These are phyloP conservation scores for Aspergillus amoenus DNA, from an alignment of 2,329 filamentous ascomycete genomes.

Conservation along the genomic window DNA sequence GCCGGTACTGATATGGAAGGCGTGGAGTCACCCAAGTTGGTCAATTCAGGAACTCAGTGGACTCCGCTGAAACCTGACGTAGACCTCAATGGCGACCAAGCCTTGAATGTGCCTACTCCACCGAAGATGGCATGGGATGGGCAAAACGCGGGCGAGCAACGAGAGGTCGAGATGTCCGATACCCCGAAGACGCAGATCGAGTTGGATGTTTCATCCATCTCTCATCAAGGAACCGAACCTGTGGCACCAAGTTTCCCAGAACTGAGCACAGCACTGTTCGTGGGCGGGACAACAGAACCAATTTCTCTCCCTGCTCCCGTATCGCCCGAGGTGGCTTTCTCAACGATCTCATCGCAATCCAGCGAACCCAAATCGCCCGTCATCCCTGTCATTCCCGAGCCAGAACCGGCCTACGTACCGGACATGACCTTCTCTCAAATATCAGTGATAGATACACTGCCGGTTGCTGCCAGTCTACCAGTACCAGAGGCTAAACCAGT, in stretches of 20 bases:
- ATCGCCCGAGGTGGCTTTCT: conserved; percentile 29
- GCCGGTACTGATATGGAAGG: conserved; percentile 17
- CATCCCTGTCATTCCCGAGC: conserved; percentile 23
- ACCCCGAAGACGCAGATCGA: conserved; percentile 17
- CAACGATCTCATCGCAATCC: conserved; percentile 33
- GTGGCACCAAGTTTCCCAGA: conserved; percentile 43
- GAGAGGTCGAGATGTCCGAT: conserved; percentile 17
- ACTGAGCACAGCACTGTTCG: conserved; percentile 33
- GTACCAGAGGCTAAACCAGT: conserved; percentile 18
- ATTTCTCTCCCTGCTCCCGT: conserved; percentile 19
- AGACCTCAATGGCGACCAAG: conserved; percentile 25
- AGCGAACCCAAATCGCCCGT: conserved; percentile 21
- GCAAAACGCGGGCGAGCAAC: conserved; percentile 16
- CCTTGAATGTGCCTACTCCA: conserved; percentile 36
- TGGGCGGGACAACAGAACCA: conserved; percentile 31
- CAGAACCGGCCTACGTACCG: conserved; percentile 21
- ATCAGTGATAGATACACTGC: conserved; percentile 20
- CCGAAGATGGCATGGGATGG: conserved; percentile 45
- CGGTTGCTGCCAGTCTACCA: conserved; percentile 22
- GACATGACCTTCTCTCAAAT: conserved; percentile 23
- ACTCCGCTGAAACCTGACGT: conserved; percentile 34
- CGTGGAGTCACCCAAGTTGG: conserved; percentile 26
- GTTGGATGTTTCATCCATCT: conserved; percentile 33
- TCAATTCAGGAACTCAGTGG: conserved; percentile 45
- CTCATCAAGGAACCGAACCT: conserved; percentile 37